A percentile compares a stretch with the other conserved stretches of the same genome.
These are phyloP conservation scores for Ustilago trichophora DNA, from an alignment of 1,284 basidiomycete species.

Conservation along the genomic window DNA sequence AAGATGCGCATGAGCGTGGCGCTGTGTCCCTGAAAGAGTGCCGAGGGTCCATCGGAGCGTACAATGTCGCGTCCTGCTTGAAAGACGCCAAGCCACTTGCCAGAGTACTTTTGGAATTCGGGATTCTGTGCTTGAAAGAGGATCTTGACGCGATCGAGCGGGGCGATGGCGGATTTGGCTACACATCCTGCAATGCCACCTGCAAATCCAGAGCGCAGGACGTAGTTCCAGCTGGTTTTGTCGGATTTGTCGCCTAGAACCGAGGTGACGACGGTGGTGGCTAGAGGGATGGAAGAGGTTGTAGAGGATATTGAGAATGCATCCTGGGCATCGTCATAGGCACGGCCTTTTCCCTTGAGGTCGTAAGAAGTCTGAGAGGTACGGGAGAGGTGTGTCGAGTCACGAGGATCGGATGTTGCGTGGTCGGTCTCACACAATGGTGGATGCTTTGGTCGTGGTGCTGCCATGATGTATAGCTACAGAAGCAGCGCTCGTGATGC, in stretches of 20 bases:
- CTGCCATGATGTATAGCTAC: slow-evolving; percentile 12
- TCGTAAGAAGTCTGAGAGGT: background rate
- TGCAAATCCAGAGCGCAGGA: slow-evolving; percentile 82
- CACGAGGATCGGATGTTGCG: slow-evolving; percentile 29
- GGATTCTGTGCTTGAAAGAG: slow-evolving; percentile 97
- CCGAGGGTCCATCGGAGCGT: slow-evolving; percentile 75
- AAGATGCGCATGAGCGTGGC: slow-evolving; percentile 81
- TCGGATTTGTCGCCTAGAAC: slow-evolving; percentile 66
- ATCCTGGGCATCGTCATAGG: slow-evolving; percentile 18
- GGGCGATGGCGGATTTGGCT: slow-evolving; percentile 95
- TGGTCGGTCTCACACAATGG: slow-evolving; percentile 49
- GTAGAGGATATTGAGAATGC: slow-evolving; percentile 21
- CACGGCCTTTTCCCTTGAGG: slow-evolving; percentile 34
- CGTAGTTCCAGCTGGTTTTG: slow-evolving; percentile 77
- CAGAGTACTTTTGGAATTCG: slow-evolving; percentile 89
- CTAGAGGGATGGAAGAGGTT: background rate
- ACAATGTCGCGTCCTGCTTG: slow-evolving; percentile 85
- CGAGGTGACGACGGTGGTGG: background rate
- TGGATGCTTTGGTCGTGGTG: slow-evolving; percentile 34
- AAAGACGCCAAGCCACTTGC: slow-evolving; percentile 85
- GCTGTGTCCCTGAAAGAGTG: slow-evolving; percentile 93
- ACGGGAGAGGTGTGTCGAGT: slow-evolving; percentile 1
- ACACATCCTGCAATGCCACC: slow-evolving; percentile 93
- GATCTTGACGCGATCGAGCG: slow-evolving; percentile 97
- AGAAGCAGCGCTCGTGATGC: background rate